Conservation (phyloP, 352 stramenopile species). For the Phytophthora ohioensis region DNA sequence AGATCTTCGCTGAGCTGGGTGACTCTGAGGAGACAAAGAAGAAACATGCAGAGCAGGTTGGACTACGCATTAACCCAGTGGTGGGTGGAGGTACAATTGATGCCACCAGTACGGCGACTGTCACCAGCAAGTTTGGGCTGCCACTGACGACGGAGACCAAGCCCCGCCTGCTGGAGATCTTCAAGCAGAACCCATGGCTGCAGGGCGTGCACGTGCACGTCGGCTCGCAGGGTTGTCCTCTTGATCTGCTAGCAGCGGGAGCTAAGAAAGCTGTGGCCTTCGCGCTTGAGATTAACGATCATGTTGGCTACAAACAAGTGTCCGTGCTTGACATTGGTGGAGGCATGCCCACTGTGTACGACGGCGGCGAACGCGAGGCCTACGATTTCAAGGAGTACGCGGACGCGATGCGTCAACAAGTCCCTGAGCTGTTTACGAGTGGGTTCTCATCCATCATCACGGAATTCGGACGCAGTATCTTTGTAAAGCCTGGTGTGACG, state of each 20-base stretch:
- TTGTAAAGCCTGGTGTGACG: slow-evolving; percentile 88
- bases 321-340: slow-evolving; percentile 92
- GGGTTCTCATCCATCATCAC: slow-evolving; percentile 88
- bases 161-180: slow-evolving; percentile 63
- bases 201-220: slow-evolving; percentile 92
- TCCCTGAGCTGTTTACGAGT: slow-evolving; percentile 88
- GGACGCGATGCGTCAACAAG: slow-evolving; percentile 60
- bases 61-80: slow-evolving; percentile 93
- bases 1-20: slow-evolving; percentile 59
- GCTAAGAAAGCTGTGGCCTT: slow-evolving; percentile 81
- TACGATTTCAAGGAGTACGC: slow-evolving; percentile 89
- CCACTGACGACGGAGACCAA: slow-evolving; percentile 68
- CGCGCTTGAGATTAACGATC: slow-evolving; percentile 76
- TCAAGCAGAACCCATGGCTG: slow-evolving; percentile 82
- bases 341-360: slow-evolving; percentile 90
- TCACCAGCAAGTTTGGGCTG: slow-evolving; percentile 93
- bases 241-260: slow-evolving; percentile 86
- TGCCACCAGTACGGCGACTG: slow-evolving; percentile 86
- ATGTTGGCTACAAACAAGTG: slow-evolving; percentile 71
- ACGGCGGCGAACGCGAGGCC: slow-evolving; percentile 67
- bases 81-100: slow-evolving; percentile 90
- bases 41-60: slow-evolving; percentile 69
- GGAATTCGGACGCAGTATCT: slow-evolving; percentile 91
- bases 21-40: slow-evolving; percentile 28
- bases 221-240: slow-evolving; percentile 85